Percentiles rank a stretch among this genome's conserved stretches.
phyloP scores from a whole-genome alignment of 257 asterid species.

The Penstemon eatonii region DNA sequence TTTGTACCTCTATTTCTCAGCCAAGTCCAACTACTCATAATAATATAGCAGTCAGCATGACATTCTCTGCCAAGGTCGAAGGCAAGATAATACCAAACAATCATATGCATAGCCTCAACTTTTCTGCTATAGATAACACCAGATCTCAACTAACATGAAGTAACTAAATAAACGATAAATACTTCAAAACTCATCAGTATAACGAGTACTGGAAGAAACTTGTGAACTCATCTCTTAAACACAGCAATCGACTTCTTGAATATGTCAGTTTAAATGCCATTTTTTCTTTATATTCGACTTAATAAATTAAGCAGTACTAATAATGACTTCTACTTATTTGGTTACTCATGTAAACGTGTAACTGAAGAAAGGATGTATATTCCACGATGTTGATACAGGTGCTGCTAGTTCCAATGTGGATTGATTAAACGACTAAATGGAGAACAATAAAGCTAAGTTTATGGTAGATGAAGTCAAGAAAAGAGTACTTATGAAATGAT shows the following conservation, averaged over 20 bases:
- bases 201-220: not conserved
- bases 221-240: not conserved
- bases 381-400: not conserved
- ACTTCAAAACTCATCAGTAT: too few relatives aligned
- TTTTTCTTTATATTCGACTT: not conserved
- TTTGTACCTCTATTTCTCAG: too few relatives aligned
- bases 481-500: not conserved
- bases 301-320: not conserved
- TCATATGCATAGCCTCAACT: too few relatives aligned
- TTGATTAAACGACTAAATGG: conserved; percentile 4
- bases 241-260: not conserved
- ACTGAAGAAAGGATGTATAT: too few relatives aligned
- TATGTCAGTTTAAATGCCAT: not conserved
- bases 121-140: too few relatives aligned
- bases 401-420: not conserved
- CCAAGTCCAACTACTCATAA: not conserved
- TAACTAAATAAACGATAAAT: too few relatives aligned
- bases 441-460: not conserved
- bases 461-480: too few relatives aligned
- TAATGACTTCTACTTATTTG: not conserved
- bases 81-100: conserved; percentile 10
- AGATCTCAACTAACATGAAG: too few relatives aligned
- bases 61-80: conserved; percentile 4
- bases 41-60: conserved; percentile 15
- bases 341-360: not conserved